Conservation (phyloP, 2,329 filamentous ascomycete genomes). For the Graphium sp. region DNA sequence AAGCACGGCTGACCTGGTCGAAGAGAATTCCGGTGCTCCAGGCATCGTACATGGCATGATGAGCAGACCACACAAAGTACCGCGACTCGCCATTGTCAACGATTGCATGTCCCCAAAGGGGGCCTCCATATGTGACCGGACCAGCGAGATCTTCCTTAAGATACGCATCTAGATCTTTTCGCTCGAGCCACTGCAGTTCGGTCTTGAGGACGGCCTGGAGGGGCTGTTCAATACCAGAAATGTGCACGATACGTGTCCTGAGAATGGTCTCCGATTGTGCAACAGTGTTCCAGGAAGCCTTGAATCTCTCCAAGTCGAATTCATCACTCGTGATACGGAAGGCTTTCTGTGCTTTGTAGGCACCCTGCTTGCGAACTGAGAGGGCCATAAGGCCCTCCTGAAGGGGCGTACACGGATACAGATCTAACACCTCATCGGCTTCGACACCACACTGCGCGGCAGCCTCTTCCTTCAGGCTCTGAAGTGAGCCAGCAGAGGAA, state of each 20-base stretch:
- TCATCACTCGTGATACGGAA: constrained; percentile 8
- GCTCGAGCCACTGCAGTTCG: constrained; percentile 16
- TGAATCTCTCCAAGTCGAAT: constrained; percentile 10
- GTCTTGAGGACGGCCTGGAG: constrained; percentile 28
- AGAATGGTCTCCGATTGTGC: constrained; percentile 5
- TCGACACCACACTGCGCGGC: constrained; percentile 2
- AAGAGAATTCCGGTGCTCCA: constrained; percentile 7
- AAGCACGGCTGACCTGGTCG: not conserved
- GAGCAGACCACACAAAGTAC: constrained; percentile 14
- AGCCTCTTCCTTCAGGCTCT: constrained; percentile 1
- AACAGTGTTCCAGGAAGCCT: constrained; percentile 11
- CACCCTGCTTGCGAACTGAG: constrained; percentile 14
- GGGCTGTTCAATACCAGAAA: constrained; percentile 10
- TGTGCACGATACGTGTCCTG: constrained; percentile 6
- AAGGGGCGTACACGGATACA: constrained; percentile 21
- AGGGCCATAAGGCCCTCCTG: constrained; percentile 22
- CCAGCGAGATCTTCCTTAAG: constrained; percentile 19
- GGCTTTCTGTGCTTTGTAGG: constrained; percentile 17
- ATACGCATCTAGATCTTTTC: constrained; percentile 19
- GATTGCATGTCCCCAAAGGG: not conserved
- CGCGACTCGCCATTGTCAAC: not conserved
- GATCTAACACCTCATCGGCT: constrained; percentile 12
- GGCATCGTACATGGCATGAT: constrained; percentile 15
- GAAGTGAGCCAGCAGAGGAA: not conserved
- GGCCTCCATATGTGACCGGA: constrained; percentile 22